A percentile compares a stretch with the other conserved stretches of the same genome.
Conservation (phyloP, 495 filamentous ascomycete species). For the Hypoxylon lienhwacheense region DNA sequence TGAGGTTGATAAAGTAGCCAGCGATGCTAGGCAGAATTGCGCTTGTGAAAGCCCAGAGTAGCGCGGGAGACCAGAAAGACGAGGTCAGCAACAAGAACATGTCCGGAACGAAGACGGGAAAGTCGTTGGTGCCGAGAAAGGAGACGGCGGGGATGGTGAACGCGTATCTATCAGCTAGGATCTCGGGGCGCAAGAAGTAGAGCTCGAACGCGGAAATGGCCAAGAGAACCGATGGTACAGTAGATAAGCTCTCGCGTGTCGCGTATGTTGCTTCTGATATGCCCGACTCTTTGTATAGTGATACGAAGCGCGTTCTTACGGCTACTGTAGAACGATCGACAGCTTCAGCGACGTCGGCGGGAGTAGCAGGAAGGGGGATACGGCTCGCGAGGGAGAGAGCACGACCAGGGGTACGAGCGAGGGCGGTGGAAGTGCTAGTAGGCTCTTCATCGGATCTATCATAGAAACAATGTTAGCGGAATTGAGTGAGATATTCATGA, state of each 20-base stretch:
- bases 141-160: constrained; percentile 67
- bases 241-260: constrained; percentile 67
- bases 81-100: constrained; percentile 75
- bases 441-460: constrained; percentile 37
- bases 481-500: not conserved
- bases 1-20: constrained; percentile 89
- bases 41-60: constrained; percentile 75
- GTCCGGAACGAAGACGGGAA: constrained; percentile 71
- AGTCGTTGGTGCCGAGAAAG: constrained; percentile 51
- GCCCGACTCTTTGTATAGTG: constrained; percentile 53
- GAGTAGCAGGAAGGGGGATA: constrained; percentile 76
- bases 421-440: constrained; percentile 44
- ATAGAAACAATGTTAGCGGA: constrained; percentile 29
- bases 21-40: constrained; percentile 66
- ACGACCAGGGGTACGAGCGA: constrained; percentile 61
- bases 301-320: constrained; percentile 57
- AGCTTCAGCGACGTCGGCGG: constrained; percentile 76
- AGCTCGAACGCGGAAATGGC: constrained; percentile 65
- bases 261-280: constrained; percentile 59
- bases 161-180: constrained; percentile 69
- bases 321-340: constrained; percentile 74
- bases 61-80: constrained; percentile 79
- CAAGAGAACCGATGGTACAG: constrained; percentile 67
- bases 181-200: constrained; percentile 58
- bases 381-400: constrained; percentile 55